These are phyloP conservation scores for Tolypocladium cylindrosporum DNA, from an alignment of 2,329 filamentous ascomycete species.

Conservation along the genomic window DNA sequence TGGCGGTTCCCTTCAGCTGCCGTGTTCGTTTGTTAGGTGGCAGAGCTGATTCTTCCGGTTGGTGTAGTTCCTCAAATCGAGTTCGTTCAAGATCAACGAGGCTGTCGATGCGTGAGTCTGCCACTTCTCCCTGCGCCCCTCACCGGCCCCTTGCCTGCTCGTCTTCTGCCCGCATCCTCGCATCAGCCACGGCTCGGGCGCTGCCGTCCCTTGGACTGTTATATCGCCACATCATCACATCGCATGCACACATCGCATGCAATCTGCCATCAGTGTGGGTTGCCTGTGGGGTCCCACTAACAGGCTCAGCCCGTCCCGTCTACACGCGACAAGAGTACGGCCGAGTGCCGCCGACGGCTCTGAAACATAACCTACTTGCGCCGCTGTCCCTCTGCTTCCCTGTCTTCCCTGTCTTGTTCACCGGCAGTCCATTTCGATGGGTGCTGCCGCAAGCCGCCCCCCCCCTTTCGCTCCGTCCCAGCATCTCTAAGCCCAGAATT, in stretches of 20 bases:
- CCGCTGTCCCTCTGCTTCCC: neutral
- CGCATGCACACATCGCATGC: neutral
- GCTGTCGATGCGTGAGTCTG: conserved; percentile 49
- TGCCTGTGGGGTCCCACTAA: conserved; percentile 21
- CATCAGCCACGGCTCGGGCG: neutral
- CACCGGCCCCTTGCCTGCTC: conserved; percentile 1
- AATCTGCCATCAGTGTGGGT: conserved; percentile 9
- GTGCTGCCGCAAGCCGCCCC: neutral
- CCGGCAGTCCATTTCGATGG: neutral
- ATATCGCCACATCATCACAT: neutral
- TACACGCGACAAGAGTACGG: conserved; percentile 21
- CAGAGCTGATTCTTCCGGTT: conserved; percentile 13
- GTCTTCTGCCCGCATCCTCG: conserved; percentile 1
- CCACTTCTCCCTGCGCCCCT: conserved; percentile 3
- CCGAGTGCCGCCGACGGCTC: conserved; percentile 25
- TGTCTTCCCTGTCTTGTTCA: conserved; percentile 1
- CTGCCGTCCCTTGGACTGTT: neutral
- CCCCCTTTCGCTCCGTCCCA: neutral
- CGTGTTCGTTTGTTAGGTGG: neutral
- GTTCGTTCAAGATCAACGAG: conserved; percentile 40
- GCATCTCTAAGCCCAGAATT: neutral
- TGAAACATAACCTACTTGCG: conserved; percentile 17
- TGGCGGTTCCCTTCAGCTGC: neutral
- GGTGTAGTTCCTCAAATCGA: conserved; percentile 35
- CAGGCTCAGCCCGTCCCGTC: conserved; percentile 14